A percentile compares a stretch with the other conserved stretches of the same genome.
Conservation (phyloP, 2,329 filamentous ascomycete species). For the Colletotrichum tamarilloi region DNA sequence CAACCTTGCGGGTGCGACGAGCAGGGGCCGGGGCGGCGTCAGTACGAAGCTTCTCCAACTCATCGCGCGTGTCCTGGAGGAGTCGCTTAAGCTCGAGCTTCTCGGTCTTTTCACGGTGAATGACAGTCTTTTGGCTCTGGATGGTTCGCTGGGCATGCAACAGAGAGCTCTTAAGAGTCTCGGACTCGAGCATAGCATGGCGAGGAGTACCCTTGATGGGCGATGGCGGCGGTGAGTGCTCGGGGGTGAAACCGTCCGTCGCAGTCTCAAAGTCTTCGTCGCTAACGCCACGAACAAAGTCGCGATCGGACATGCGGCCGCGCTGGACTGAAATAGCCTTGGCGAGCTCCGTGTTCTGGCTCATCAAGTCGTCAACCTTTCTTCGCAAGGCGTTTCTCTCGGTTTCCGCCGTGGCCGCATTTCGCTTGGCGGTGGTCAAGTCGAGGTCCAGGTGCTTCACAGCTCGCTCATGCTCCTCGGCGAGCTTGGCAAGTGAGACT, state of each 20-base stretch:
- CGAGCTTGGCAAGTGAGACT: constrained; percentile 79
- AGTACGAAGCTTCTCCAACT: constrained; percentile 79
- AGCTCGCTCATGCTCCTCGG: constrained; percentile 80
- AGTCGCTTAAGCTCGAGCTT: constrained; percentile 96
- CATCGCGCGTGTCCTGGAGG: constrained; percentile 93
- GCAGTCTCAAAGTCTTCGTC: constrained; percentile 74
- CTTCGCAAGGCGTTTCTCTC: constrained; percentile 83
- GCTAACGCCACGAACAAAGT: constrained; percentile 67
- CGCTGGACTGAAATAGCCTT: constrained; percentile 82
- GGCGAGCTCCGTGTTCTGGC: constrained; percentile 91
- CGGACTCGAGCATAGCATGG: constrained; percentile 91
- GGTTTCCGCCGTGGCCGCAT: constrained; percentile 79
- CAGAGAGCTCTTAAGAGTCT: constrained; percentile 93
- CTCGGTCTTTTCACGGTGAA: constrained; percentile 98
- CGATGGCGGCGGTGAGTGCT: constrained; percentile 90
- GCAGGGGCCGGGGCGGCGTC: constrained; percentile 58
- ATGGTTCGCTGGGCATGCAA: constrained; percentile 97
- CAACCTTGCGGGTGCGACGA: constrained; percentile 72
- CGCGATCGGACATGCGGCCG: constrained; percentile 73
- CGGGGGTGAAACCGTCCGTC: constrained; percentile 79
- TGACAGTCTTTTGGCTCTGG: constrained; percentile 92
- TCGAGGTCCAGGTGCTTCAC: constrained; percentile 92
- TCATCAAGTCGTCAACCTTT: constrained; percentile 87
- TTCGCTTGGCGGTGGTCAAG: constrained; percentile 84
- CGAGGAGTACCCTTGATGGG: constrained; percentile 92